These are phyloP conservation scores for Pseudozyma sp. DNA, from an alignment of 1,284 basidiomycete genomes.

Conservation along the genomic window DNA sequence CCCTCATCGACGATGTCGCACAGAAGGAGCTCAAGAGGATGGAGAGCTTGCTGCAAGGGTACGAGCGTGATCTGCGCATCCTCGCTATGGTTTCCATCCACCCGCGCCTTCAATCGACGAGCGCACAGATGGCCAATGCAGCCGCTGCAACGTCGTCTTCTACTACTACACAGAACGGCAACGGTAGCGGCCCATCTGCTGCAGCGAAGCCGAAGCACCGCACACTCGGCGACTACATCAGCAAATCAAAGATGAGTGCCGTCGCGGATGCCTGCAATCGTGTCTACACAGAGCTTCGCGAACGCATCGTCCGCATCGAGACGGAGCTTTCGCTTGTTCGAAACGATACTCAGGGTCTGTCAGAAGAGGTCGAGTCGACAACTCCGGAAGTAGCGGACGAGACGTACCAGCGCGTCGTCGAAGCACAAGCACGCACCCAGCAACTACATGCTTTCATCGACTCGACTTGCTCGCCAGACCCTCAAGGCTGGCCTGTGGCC, in stretches of 20 bases:
- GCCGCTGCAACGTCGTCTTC: conserved; percentile 22
- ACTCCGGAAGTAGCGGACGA: conserved; percentile 52
- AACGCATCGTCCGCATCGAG: conserved; percentile 38
- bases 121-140: conserved; percentile 25
- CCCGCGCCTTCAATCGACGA: conserved; percentile 45
- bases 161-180: conserved; percentile 21
- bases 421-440: conserved; percentile 35
- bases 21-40: conserved; percentile 57
- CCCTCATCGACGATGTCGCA: conserved; percentile 47
- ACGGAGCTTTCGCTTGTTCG: conserved; percentile 44
- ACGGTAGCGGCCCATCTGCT: conserved; percentile 10
- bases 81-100: conserved; percentile 60
- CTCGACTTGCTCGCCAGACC: conserved; percentile 53
- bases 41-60: conserved; percentile 57
- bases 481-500: conserved; percentile 62
- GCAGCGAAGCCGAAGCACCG: conserved; percentile 33
- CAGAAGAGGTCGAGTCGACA: conserved; percentile 54
- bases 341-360: conserved; percentile 49
- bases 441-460: conserved; percentile 44
- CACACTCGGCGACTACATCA: conserved; percentile 63
- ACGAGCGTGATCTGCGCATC: conserved; percentile 59
- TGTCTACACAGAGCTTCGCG: conserved; percentile 50
- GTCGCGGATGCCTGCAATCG: conserved; percentile 56
- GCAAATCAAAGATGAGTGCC: conserved; percentile 52
- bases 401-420: conserved; percentile 50